Evolutionary conservation across 2,329 filamentous ascomycete genomes (phyloP).

Genomic region (Diaporthe helianthi): DNA sequence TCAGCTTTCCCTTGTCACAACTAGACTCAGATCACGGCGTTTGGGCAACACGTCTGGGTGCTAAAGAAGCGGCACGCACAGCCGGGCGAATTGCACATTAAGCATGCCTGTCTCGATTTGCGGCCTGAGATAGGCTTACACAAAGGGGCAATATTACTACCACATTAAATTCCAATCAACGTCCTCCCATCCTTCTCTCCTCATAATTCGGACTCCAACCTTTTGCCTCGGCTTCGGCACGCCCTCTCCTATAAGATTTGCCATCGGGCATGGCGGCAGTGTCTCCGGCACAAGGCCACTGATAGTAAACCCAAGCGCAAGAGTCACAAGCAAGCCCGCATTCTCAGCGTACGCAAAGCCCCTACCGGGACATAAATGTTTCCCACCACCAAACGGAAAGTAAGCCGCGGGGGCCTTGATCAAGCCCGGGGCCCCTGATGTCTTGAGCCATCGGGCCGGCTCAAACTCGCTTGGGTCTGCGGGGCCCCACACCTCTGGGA

Average conservation of each 20-base stretch:
- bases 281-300: background rate
- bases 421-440: background rate
- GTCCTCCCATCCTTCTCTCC: background rate
- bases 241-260: background rate
- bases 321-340: background rate
- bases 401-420: constrained; percentile 7
- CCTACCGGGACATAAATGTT: background rate
- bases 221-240: background rate
- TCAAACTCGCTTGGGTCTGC: constrained; percentile 1
- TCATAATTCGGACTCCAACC: background rate
- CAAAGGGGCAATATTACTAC: background rate
- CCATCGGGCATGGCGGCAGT: background rate
- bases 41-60: background rate
- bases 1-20: too few species aligned
- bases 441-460: constrained; percentile 3
- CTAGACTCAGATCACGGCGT: too few species aligned
- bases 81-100: background rate
- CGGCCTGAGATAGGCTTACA: background rate
- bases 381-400: background rate
- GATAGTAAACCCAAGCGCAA: background rate
- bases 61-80: background rate
- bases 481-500: background rate
- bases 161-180: constrained; percentile 2
- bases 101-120: background rate
- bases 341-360: constrained; percentile 4